Evolutionary conservation across 2,329 filamentous ascomycete genomes (phyloP).

Genomic region (Byssoonygena ceratinophila): DNA sequence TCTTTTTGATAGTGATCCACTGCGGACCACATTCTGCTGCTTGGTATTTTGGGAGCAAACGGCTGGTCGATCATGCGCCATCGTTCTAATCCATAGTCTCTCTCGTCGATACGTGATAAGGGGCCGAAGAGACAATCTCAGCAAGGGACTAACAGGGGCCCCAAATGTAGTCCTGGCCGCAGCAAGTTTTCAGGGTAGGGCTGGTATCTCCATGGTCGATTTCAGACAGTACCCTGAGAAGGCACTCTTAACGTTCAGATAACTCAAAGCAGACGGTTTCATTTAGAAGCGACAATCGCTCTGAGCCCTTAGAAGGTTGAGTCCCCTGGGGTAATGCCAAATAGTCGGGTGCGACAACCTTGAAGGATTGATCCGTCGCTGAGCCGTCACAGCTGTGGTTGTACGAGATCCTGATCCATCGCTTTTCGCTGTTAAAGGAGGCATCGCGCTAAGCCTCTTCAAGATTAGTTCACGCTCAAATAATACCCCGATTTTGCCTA

Average conservation of each 20-base stretch:
- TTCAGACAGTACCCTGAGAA: background rate
- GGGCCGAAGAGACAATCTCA: background rate
- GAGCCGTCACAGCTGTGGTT: constrained; percentile 1
- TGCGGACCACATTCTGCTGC: background rate
- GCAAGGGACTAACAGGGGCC: constrained; percentile 3
- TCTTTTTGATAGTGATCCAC: constrained; percentile 6
- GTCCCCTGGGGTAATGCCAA: background rate
- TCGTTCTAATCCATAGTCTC: background rate
- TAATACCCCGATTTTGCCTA: background rate
- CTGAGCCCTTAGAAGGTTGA: background rate
- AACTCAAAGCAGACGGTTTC: background rate
- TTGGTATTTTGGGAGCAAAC: background rate
- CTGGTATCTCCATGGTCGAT: constrained; percentile 1
- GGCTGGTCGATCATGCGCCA: constrained; percentile 2
- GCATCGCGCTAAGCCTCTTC: background rate
- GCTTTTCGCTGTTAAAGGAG: background rate
- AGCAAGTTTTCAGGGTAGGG: background rate
- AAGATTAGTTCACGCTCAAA: background rate
- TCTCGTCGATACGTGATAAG: background rate
- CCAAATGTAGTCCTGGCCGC: background rate
- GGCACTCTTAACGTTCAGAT: background rate
- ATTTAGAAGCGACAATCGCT: background rate
- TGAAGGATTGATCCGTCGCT: constrained; percentile 1
- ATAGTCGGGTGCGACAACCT: background rate
- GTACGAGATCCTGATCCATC: constrained; percentile 11